phyloP scores from a whole-genome alignment of 176 grass and related monocot species.

The Otatea glauca region DNA sequence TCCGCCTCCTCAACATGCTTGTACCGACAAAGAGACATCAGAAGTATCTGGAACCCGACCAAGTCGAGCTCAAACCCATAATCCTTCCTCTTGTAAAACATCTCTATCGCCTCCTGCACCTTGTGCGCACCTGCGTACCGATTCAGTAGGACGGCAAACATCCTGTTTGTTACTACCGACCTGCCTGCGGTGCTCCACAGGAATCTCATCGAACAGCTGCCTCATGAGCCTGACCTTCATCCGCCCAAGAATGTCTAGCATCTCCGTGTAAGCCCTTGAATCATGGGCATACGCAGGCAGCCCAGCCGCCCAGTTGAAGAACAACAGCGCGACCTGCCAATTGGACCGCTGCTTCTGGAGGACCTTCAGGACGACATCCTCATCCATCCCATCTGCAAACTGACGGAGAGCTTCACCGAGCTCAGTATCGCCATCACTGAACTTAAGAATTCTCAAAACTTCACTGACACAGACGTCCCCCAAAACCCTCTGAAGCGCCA shows the following conservation, averaged over 20 bases:
- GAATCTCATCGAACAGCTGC: constrained; percentile 62
- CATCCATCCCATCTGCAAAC: constrained; percentile 40
- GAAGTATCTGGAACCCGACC: constrained; percentile 66
- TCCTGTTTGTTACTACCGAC: constrained; percentile 53
- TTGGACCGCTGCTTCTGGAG: constrained; percentile 66
- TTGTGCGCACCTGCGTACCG: constrained; percentile 65
- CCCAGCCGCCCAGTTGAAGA: constrained; percentile 59
- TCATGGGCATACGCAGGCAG: constrained; percentile 49
- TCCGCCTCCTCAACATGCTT: constrained; percentile 84
- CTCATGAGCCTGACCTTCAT: constrained; percentile 75
- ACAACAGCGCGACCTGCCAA: constrained; percentile 55
- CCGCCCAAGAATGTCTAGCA: constrained; percentile 77
- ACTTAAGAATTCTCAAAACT: constrained; percentile 55
- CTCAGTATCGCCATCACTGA: not conserved
- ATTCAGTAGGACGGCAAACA: constrained; percentile 68
- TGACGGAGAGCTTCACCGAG: constrained; percentile 34
- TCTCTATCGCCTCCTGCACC: constrained; percentile 67
- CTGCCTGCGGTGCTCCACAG: not conserved
- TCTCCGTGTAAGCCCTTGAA: constrained; percentile 51
- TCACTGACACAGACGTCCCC: not conserved
- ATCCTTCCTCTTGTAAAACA: constrained; percentile 69
- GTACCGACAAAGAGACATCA: constrained; percentile 73
- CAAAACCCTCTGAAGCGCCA: not conserved
- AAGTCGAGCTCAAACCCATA: constrained; percentile 67
- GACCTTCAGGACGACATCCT: constrained; percentile 56